A percentile compares a stretch with the other conserved stretches of the same genome.
Conservation (phyloP, 2,329 filamentous ascomycete genomes). For the Colletotrichum chrysophilum region DNA sequence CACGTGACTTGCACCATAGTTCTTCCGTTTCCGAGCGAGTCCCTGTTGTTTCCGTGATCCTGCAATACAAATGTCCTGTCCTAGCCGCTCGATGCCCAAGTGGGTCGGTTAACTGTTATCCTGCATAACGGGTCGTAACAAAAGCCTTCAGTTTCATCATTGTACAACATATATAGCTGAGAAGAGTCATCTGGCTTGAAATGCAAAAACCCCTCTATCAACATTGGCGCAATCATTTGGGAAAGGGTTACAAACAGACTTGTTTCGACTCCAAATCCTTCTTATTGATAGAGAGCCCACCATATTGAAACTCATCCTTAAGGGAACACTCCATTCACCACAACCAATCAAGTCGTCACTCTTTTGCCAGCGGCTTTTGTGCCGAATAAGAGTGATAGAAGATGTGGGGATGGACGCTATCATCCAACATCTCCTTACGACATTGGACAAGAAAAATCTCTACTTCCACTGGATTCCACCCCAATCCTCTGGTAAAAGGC, state of each 20-base stretch:
- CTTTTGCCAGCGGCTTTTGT: conserved; percentile 24
- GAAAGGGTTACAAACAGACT: not conserved
- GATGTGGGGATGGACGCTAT: conserved; percentile 29
- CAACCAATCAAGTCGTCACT: not conserved
- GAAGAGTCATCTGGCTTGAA: not conserved
- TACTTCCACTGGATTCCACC: conserved; percentile 30
- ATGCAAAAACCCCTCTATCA: not conserved
- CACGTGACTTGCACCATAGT: too few relatives aligned
- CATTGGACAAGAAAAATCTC: conserved; percentile 28
- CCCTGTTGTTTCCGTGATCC: too few relatives aligned
- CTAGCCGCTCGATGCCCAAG: too few relatives aligned
- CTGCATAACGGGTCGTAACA: too few relatives aligned
- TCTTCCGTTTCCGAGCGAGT: too few relatives aligned
- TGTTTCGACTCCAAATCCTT: not conserved
- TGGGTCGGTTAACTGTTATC: too few relatives aligned
- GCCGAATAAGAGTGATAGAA: conserved; percentile 33
- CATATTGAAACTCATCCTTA: not conserved
- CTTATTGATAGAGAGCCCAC: not conserved
- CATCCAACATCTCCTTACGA: conserved; percentile 29
- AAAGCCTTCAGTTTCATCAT: not conserved
- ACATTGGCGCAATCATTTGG: not conserved
- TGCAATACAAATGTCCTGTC: too few relatives aligned
- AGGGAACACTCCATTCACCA: not conserved
- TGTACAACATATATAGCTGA: not conserved
- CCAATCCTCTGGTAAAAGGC: conserved; percentile 32